phyloP scores from a whole-genome alignment of 1,284 basidiomycete genomes.

The Golubevia sp. region DNA sequence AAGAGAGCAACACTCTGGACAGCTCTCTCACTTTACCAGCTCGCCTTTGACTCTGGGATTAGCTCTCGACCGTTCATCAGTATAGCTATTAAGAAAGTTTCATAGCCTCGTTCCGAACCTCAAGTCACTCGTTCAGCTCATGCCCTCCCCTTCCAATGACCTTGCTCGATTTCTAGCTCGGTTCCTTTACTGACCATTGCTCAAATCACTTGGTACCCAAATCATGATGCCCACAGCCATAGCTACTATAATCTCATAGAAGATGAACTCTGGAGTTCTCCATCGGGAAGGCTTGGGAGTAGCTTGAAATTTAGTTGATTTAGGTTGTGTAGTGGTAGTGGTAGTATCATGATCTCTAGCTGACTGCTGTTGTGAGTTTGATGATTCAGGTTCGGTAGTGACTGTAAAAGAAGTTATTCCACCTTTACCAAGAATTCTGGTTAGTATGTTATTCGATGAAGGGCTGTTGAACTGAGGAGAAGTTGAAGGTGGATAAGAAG shows the following conservation, averaged over 20 bases:
- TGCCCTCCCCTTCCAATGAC: too few relatives aligned
- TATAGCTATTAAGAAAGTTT: too few relatives aligned
- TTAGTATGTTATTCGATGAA: conserved; percentile 6
- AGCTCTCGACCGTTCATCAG: too few relatives aligned
- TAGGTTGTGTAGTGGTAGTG: not conserved
- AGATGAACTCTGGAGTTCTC: conserved; percentile 79
- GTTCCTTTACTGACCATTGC: conserved; percentile 68
- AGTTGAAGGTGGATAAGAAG: too few relatives aligned
- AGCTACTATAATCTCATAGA: conserved; percentile 73
- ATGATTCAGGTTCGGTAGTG: conserved; percentile 17
- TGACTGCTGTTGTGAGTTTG: not conserved
- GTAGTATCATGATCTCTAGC: conserved; percentile 1
- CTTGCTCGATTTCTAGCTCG: too few relatives aligned
- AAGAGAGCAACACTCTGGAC: too few relatives aligned
- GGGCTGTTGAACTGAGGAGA: not conserved
- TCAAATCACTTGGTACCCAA: conserved; percentile 78
- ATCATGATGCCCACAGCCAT: conserved; percentile 77
- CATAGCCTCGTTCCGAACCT: too few relatives aligned
- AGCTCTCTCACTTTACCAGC: too few relatives aligned
- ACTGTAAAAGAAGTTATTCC: conserved; percentile 30
- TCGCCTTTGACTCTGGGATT: too few relatives aligned
- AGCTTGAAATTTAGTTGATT: too few relatives aligned
- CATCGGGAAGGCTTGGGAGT: conserved; percentile 67
- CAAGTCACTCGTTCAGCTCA: not conserved
- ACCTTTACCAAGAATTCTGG: conserved; percentile 13